A percentile compares a stretch with the other conserved stretches of the same genome.
Conservation (phyloP, 208 protist species). For the Polymyxa betae region DNA sequence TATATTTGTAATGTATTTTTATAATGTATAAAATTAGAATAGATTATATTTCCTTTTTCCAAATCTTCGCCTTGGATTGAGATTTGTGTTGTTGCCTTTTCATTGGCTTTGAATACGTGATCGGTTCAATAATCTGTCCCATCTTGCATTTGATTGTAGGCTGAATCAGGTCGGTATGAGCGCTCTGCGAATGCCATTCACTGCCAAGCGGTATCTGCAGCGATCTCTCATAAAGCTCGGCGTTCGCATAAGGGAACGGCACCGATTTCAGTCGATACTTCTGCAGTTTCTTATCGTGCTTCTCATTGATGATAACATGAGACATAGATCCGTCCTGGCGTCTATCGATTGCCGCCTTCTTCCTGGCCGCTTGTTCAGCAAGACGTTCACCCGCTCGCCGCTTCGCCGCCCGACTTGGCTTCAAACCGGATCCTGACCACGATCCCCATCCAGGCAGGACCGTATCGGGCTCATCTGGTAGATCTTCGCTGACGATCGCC, state of each 20-base stretch:
- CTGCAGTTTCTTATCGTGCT: not conserved
- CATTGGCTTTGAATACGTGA: not conserved
- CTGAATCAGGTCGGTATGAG: not conserved
- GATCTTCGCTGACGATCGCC: not conserved
- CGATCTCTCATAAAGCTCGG: constrained; percentile 58
- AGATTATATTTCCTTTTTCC: no score
- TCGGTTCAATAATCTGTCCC: not conserved
- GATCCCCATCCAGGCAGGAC: not conserved
- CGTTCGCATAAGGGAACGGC: constrained; percentile 60
- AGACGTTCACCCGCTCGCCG: not conserved
- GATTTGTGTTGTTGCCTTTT: no score
- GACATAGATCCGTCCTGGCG: not conserved
- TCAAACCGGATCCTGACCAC: not conserved
- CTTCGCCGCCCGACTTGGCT: not conserved
- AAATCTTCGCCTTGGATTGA: no score
- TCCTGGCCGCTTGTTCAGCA: not conserved
- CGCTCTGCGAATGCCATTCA: not conserved
- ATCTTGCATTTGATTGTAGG: not conserved
- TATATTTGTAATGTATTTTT: no score
- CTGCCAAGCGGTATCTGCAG: constrained; percentile 39
- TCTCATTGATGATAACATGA: constrained; percentile 38
- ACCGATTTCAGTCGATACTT: constrained; percentile 37
- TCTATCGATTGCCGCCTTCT: not conserved
- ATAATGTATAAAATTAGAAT: no score
- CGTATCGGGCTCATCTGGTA: not conserved